Percentiles rank a stretch among this genome's conserved stretches.
Evolutionary conservation across 179 eudicot genomes (phyloP).

Genomic region (Nepenthes alata): DNA sequence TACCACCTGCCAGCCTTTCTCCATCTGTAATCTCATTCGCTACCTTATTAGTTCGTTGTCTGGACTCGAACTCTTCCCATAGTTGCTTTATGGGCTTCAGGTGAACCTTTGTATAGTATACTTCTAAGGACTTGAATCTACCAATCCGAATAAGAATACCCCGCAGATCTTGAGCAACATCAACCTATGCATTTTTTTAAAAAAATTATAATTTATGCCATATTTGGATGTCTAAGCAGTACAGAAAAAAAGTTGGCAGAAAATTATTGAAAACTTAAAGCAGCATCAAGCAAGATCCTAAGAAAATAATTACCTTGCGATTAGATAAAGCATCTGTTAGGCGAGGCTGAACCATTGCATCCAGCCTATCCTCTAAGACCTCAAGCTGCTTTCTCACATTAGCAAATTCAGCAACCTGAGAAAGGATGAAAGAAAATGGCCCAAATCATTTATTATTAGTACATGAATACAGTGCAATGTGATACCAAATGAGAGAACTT

Average conservation of each 20-base stretch:
- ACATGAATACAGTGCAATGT: not conserved
- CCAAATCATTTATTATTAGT: not conserved
- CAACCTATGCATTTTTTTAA: slow-evolving; percentile 32
- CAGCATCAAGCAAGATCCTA: not conserved
- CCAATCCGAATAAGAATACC: slow-evolving; percentile 81
- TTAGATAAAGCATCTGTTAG: slow-evolving; percentile 74
- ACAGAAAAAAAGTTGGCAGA: not conserved
- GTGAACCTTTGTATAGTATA: slow-evolving; percentile 71
- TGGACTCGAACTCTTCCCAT: slow-evolving; percentile 82
- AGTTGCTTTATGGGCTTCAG: slow-evolving; percentile 63
- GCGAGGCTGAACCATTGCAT: slow-evolving; percentile 95
- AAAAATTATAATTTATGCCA: not conserved
- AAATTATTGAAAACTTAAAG: not conserved
- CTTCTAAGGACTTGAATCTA: slow-evolving; percentile 79
- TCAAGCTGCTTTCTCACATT: slow-evolving; percentile 91
- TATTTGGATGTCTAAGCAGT: not conserved
- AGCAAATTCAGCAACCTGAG: slow-evolving; percentile 97
- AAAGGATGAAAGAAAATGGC: slow-evolving; percentile 5
- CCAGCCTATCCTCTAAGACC: slow-evolving; percentile 91
- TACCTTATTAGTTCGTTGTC: slow-evolving; percentile 45
- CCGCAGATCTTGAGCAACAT: slow-evolving; percentile 82
- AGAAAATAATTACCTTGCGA: slow-evolving; percentile 42
- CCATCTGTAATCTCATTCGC: slow-evolving; percentile 44
- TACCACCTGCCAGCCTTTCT: slow-evolving; percentile 36
- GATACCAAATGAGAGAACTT: slow-evolving; percentile 7